A percentile compares a stretch with the other conserved stretches of the same genome.
Evolutionary conservation across 2,329 filamentous ascomycete genomes (phyloP).

Genomic region (Neophaeococcomyces aloes): DNA sequence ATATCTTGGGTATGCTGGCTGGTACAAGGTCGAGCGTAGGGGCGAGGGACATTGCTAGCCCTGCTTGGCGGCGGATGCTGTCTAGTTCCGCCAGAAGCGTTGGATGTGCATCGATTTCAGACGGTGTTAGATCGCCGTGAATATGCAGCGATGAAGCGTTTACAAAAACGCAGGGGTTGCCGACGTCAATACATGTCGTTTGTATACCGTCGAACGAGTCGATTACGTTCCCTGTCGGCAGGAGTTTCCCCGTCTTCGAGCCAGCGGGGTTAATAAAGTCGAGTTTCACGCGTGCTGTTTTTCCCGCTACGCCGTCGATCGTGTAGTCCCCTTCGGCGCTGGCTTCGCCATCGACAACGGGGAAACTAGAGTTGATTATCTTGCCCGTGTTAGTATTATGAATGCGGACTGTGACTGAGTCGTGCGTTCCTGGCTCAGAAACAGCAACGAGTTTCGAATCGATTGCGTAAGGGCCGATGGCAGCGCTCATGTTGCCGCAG

Average conservation of each 20-base stretch:
- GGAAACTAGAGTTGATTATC: slow-evolving; percentile 48
- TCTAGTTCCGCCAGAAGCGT: slow-evolving; percentile 40
- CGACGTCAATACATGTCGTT: slow-evolving; percentile 51
- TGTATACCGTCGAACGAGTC: slow-evolving; percentile 42
- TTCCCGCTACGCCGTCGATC: slow-evolving; percentile 55
- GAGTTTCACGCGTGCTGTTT: slow-evolving; percentile 45
- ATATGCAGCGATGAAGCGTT: slow-evolving; percentile 43
- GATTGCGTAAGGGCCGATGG: slow-evolving; percentile 55
- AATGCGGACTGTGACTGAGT: slow-evolving; percentile 44
- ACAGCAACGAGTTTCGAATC: slow-evolving; percentile 42
- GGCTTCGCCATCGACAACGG: slow-evolving; percentile 31
- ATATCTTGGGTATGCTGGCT: slow-evolving; percentile 54
- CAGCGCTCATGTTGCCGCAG: slow-evolving; percentile 62
- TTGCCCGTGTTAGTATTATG: slow-evolving; percentile 63
- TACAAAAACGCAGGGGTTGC: slow-evolving; percentile 54
- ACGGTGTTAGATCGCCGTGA: slow-evolving; percentile 42
- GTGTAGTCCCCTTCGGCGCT: slow-evolving; percentile 45
- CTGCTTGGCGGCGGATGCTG: slow-evolving; percentile 46
- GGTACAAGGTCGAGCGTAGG: slow-evolving; percentile 33
- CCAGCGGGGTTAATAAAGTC: slow-evolving; percentile 53
- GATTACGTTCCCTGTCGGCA: slow-evolving; percentile 47
- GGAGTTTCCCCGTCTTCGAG: slow-evolving; percentile 50
- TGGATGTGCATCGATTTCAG: slow-evolving; percentile 40
- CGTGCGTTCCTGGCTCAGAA: slow-evolving; percentile 19
- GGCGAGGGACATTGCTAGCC: slow-evolving; percentile 50